These are phyloP conservation scores for Allodekkera sacchari DNA, from an alignment of 805 yeast species.

Conservation along the genomic window DNA sequence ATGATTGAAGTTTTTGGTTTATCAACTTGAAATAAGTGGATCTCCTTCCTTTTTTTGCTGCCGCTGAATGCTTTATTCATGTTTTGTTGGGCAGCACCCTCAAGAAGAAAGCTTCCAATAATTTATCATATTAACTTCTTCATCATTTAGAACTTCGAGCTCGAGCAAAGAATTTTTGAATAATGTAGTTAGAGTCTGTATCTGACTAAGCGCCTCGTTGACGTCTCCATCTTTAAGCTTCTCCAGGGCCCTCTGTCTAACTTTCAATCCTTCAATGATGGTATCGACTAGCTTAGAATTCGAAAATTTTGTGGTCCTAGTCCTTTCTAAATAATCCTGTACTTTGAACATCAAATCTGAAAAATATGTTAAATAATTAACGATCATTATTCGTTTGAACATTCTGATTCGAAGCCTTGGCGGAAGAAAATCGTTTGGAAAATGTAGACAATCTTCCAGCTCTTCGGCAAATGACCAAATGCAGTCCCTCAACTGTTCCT, in stretches of 20 bases:
- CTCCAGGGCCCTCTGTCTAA: conserved; percentile 10
- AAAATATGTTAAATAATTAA: conserved; percentile 15
- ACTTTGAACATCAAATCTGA: conserved; percentile 11
- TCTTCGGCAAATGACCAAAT: conserved; percentile 18
- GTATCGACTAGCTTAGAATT: conserved; percentile 6
- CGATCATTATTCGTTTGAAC: conserved; percentile 13
- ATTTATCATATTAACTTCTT: too few species aligned
- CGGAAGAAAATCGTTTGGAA: conserved; percentile 18
- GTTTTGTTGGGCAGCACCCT: too few species aligned
- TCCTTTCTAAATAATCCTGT: conserved; percentile 4
- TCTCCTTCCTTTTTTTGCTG: too few species aligned
- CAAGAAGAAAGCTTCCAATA: too few species aligned
- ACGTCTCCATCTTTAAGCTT: neutral
- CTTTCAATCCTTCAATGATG: conserved; percentile 6
- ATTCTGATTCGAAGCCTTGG: conserved; percentile 15
- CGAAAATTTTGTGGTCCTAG: conserved; percentile 6
- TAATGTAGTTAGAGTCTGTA: neutral
- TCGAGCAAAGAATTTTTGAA: neutral
- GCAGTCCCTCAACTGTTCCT: conserved; percentile 11
- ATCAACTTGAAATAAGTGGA: too few species aligned
- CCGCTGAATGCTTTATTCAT: too few species aligned
- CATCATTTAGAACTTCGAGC: too few species aligned
- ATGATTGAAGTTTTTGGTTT: too few species aligned
- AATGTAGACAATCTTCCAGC: conserved; percentile 9
- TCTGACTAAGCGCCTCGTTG: conserved; percentile 1